Evolutionary conservation across 768 basidiomycete genomes (phyloP).

Genomic region (Chalciporus sphaerocephalus): DNA sequence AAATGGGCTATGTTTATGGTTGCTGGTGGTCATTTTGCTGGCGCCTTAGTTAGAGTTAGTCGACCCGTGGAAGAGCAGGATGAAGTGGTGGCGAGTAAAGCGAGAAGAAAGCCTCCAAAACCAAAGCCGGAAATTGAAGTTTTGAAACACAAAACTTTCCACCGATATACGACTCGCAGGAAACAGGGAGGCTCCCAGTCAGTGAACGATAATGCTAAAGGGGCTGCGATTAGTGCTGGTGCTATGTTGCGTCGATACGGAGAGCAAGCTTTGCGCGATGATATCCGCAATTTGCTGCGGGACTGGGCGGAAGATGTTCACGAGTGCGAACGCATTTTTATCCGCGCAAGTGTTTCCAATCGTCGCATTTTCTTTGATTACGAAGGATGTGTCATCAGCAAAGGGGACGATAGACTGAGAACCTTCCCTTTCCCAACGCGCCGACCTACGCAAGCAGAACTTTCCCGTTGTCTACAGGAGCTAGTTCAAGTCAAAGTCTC

Average conservation of each 20-base stretch:
- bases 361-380: constrained; percentile 88
- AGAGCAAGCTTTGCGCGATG: constrained; percentile 88
- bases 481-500: constrained; percentile 81
- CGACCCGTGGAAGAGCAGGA: constrained; percentile 43
- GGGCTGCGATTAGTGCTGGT: constrained; percentile 89
- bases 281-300: constrained; percentile 76
- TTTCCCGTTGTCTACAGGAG: constrained; percentile 81
- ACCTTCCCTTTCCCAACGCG: constrained; percentile 96
- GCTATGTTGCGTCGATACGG: constrained; percentile 92
- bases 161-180: constrained; percentile 94
- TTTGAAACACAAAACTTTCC: constrained; percentile 90
- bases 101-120: constrained; percentile 54
- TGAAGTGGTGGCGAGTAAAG: constrained; percentile 34
- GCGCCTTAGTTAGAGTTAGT: constrained; percentile 76
- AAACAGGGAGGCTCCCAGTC: constrained; percentile 98
- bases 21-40: constrained; percentile 97
- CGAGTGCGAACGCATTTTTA: constrained; percentile 86
- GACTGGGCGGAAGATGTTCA: constrained; percentile 89
- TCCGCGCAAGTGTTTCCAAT: constrained; percentile 85
- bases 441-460: constrained; percentile 89
- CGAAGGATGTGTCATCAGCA: constrained; percentile 69
- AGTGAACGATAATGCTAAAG: constrained; percentile 88
- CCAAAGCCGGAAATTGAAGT: constrained; percentile 79
- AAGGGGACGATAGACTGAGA: constrained; percentile 78
- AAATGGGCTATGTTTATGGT: constrained; percentile 96